Evolutionary conservation across 2,329 filamentous ascomycete genomes (phyloP).

Genomic region (Aspergillus pseudonomiae): DNA sequence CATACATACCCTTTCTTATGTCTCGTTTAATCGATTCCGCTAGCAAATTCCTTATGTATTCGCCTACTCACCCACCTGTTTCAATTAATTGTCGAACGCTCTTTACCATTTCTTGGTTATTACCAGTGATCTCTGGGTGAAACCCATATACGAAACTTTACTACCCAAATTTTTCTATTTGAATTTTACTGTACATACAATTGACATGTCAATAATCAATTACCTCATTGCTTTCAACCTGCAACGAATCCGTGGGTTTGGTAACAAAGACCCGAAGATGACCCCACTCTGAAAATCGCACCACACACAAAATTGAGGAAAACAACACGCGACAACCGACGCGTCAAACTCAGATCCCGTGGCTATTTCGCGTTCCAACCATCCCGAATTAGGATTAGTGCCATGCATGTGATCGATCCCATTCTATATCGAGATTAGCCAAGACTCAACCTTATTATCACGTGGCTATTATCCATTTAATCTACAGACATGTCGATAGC

Average conservation of each 20-base stretch:
- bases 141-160: background rate
- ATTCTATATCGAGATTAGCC: background rate
- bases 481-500: background rate
- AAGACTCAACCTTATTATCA: background rate
- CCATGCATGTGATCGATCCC: background rate
- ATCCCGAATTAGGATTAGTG: constrained; percentile 3
- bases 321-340: constrained; percentile 17
- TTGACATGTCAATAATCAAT: constrained; percentile 6
- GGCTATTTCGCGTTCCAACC: constrained; percentile 22
- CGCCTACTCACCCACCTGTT: background rate
- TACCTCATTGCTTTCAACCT: background rate
- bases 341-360: constrained; percentile 11
- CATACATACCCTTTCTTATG: constrained; percentile 22
- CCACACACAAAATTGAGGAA: constrained; percentile 2
- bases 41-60: constrained; percentile 16
- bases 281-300: constrained; percentile 3
- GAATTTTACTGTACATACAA: constrained; percentile 9
- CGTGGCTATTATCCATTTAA: background rate
- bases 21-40: constrained; percentile 4
- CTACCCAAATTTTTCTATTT: background rate
- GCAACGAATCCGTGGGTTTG: background rate
- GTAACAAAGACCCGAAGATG: background rate
- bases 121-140: background rate
- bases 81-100: background rate
- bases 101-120: background rate